A percentile compares a stretch with the other conserved stretches of the same genome.
Conservation (phyloP, 2,329 filamentous ascomycete species). For the Juglanconis sp. region DNA sequence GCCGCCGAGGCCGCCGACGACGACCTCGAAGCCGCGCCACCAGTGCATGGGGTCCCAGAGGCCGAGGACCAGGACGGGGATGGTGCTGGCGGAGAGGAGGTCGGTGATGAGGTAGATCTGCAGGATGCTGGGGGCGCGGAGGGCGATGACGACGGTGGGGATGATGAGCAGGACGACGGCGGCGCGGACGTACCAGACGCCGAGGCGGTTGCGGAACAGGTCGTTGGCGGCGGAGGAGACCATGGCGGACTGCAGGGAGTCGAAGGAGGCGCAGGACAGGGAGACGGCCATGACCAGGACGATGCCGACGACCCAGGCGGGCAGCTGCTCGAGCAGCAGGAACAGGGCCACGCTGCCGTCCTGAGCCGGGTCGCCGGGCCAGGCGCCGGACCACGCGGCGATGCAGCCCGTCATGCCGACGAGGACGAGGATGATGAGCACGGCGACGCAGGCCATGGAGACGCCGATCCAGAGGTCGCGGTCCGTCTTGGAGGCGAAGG, state of each 20-base stretch:
- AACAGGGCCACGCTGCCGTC: constrained; percentile 72
- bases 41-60: constrained; percentile 64
- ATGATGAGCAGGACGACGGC: constrained; percentile 70
- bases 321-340: constrained; percentile 67
- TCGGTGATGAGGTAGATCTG: constrained; percentile 83
- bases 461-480: constrained; percentile 74
- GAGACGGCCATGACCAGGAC: constrained; percentile 77
- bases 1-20: constrained; percentile 73
- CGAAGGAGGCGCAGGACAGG: constrained; percentile 74
- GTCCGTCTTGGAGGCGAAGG: constrained; percentile 77
- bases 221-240: constrained; percentile 83
- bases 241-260: constrained; percentile 79
- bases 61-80: constrained; percentile 73
- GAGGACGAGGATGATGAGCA: constrained; percentile 68
- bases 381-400: constrained; percentile 74
- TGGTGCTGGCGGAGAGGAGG: constrained; percentile 71
- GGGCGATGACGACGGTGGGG: constrained; percentile 69
- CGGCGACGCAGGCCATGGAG: constrained; percentile 60
- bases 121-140: constrained; percentile 70
- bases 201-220: constrained; percentile 76
- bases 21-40: constrained; percentile 78
- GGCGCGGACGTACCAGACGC: constrained; percentile 69
- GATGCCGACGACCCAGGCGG: constrained; percentile 77
- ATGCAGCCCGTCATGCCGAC: constrained; percentile 72
- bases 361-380: constrained; percentile 56